Evolutionary conservation across 2,329 filamentous ascomycete genomes (phyloP), one percentile per base, ranked within the genome.

Genomic region (Onygenales sp.): DNA sequence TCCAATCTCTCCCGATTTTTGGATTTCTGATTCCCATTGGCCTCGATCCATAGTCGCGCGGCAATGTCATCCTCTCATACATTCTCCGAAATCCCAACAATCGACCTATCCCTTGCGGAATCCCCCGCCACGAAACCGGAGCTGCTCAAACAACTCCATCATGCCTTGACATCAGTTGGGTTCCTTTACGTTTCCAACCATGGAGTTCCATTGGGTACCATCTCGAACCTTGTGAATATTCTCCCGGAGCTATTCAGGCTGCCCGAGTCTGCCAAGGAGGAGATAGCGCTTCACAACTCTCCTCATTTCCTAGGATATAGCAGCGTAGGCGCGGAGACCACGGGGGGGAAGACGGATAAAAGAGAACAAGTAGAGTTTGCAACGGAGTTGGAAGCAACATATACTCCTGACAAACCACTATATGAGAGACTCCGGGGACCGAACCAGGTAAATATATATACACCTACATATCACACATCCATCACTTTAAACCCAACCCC

Each of bases 271-370:
- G 53, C 46, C 17, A 64, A 64, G 39, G 58, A 63, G 8, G 55
- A 58, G 45, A 57, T 58, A 17, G 61, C 59, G 7, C 54, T 69
- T 14, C 64, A 72, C 31, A 77, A 81, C 31, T 83, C 78, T 1
- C 79, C 80, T 8, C 80, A 83, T 61, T 82, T 84, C 53, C 67
- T 84, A 2, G 81, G 81, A 0, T 84, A 83, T 61, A 80, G 77
- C 56, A 74, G 70, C 0, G 72, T 74, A 14, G 80, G 79, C 0
- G 69, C 75, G 27, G 81, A 84, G 62, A 78, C 68, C 0, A 84
- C 82, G 1, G 75, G 77, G 0, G 78, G 79, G 0, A 65, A 67
- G 50, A 59, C 65, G 11, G 81, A 84, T 60, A 66, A 71, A 14
- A 67, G 80, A 14, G 80, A 84, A 62, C 81, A 84, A 59, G 78